Evolutionary conservation across 805 yeast genomes (phyloP), one percentile per base, ranked within the genome.

Genomic region (Nakazawaea sp.): DNA sequence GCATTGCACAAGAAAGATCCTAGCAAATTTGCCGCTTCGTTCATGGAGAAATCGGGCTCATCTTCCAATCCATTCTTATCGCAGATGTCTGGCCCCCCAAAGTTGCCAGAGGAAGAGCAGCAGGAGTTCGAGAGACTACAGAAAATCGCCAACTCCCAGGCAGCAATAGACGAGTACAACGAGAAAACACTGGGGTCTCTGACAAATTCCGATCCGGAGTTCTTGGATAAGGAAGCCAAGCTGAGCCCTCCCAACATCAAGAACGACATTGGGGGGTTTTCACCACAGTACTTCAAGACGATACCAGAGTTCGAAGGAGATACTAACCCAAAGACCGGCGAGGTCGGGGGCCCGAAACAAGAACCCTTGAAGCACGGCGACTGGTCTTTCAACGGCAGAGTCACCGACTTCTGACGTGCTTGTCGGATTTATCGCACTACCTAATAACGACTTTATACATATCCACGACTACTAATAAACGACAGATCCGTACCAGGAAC

Each of bases 281-380:
- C 81, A 2, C 82, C 89, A 2, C 84, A 75, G 39, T 75, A 68
- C 45, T 70, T 82, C 55, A 77, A 81, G 56, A 80, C 88, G 3
- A 80, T 88, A 38, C 95, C 96, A 2, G 98, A 92, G 52, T 92
- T 92, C 54, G 96, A 89, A 59, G 98, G 98, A 1, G 89, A 88
- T 44, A 77, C 70, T 13, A 92, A 92, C 54, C 98, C 98, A 0
- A 72, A 66, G 41, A 92, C 98, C 1, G 98, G 98, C 3, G 98
- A 92, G 60, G 68, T 81, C 17, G 96, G 96, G 33, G 98, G 98
- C 0, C 98, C 98, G 18, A 92, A 92, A 53, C 97, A 92, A 58
- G 97, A 92, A 53, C 98, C 98, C 1, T 68, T 87, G 45, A 76
- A 78, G 50, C 90, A 86, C 50, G 88, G 88, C 13, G 97, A 89